Evolutionary conservation across 2,329 filamentous ascomycete genomes (phyloP).

Genomic region (Colletotrichum paranaense): DNA sequence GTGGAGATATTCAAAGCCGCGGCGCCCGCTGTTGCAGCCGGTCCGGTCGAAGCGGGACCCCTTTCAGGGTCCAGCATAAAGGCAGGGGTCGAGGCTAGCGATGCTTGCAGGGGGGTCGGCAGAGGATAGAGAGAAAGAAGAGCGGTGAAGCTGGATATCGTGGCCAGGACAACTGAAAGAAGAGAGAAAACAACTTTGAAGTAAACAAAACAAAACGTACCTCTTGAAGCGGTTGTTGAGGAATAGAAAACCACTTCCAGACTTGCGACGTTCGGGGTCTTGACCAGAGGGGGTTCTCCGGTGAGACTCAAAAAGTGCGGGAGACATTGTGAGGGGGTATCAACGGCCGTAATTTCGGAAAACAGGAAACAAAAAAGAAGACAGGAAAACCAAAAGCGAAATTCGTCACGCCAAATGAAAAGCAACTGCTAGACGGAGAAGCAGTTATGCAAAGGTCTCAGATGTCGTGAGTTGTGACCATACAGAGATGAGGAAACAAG

Average conservation of each 20-base stretch:
- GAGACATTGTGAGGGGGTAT: constrained; percentile 33
- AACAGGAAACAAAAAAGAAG: constrained; percentile 3
- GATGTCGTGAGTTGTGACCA: constrained; percentile 7
- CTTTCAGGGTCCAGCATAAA: constrained; percentile 24
- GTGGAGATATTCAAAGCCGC: constrained; percentile 21
- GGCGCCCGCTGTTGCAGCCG: constrained; percentile 19
- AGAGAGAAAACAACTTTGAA: constrained; percentile 4
- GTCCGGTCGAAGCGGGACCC: constrained; percentile 17
- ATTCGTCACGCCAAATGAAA: constrained; percentile 17
- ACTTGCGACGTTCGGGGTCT: constrained; percentile 30
- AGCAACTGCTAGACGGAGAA: constrained; percentile 15
- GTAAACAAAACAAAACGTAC: constrained; percentile 19
- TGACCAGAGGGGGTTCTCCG: constrained; percentile 17
- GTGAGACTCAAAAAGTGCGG: constrained; percentile 24
- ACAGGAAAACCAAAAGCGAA: constrained; percentile 1
- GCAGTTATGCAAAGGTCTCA: constrained; percentile 18
- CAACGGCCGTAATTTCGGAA: constrained; percentile 23
- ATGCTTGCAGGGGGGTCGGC: constrained; percentile 3
- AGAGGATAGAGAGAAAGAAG: constrained; percentile 13
- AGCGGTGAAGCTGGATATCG: constrained; percentile 27
- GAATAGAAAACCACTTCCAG: constrained; percentile 32
- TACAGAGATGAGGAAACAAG: constrained; percentile 20
- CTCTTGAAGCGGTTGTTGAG: constrained; percentile 35
- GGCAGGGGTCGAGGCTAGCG: constrained; percentile 22
- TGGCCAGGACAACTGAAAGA: constrained; percentile 19